Base-by-base conservation (phyloP, 176 grass and related monocot genomes). In the Pharus latifolius region DNA sequence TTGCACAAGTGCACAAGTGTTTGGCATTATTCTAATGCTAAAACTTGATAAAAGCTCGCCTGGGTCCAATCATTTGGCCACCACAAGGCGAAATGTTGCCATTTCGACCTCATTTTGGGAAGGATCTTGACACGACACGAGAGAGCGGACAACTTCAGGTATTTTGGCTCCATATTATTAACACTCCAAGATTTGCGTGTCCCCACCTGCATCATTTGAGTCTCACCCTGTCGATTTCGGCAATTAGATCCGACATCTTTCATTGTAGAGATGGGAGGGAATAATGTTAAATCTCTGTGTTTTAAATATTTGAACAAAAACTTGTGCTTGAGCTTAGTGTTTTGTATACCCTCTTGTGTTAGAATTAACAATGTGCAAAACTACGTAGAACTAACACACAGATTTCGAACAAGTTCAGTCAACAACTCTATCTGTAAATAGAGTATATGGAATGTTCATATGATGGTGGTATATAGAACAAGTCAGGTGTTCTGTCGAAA, bases 31-130 rank as follows among this genome's bases (percentile, higher is more conserved):
- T 28, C 10, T 10, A 27, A 34, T 72, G 15, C 49, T 49, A 27
- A 55, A 49, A 49, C 47, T 62, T 46, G 13, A 7, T 65, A 27
- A 41, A 9, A 50, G 65, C 60, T 23, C 33, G 20, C 48, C 69
- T 73, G 28, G 40, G 50, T 52, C 73, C 70, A n/a, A n/a, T 63
- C 42, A 16, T n/a, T n/a, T 29, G 30, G 56, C 41, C 80, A 53
- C 62, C 46, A 27, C 14, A 34, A 30, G 35, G 59, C 48, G n/a
- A 64, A 54, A 47, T 69, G 26, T 63, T 70, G 49, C 22, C 48
- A 63, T 70, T 22, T 48, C 22, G 10, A 32, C 30, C 5, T 83
- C 11, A 29, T 37, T 63, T 83, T 56, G 29, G 31, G 8, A 63
- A 77, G 23, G 57, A 40, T 61, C 47, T 37, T 48, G 37, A 46